Evolutionary conservation across 2,329 filamentous ascomycete genomes (phyloP), one percentile per base, ranked within the genome.

Genomic region (Rosellinia necatrix): DNA sequence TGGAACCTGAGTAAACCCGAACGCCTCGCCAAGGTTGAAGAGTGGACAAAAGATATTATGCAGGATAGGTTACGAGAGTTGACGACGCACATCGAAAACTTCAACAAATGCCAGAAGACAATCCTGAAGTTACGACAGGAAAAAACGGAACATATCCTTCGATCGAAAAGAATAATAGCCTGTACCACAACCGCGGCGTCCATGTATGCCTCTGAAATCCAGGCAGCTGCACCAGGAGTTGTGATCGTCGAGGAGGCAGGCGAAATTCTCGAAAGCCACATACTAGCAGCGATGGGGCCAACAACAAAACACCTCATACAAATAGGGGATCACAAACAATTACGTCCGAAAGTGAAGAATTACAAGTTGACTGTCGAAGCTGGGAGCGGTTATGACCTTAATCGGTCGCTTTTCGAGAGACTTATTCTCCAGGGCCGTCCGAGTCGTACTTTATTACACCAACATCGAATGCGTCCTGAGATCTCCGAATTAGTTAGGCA

Each of bases 241-340:
- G 70, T 90, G 1, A 66, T 92, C 0, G 81, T 90, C 0, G 88
- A 91, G 67, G 88, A 91, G 69, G 88, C 87, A 0, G 88, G 87
- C 1, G 88, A 91, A 60, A 88, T 91, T 3, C 74, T 90, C 0
- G 88, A 91, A 67, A 78, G 79, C 1, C 88, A 91, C 61, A 75
- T 88, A 1, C 69, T 91, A 0, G 81, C 87, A 0, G 81, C 88
- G 0, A 64, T 91, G 53, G 55, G 55, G 7, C 59, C 64, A 10
- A 56, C 57, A 1, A 43, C 58, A 1, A 61, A 63, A 37, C 86
- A 91, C 34, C 67, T 90, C 1, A 79, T 91, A 0, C 68, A 89
- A 2, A 91, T 91, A 13, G 88, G 89, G 0, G 89, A 91, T 49
- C 87, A 91, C 66, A 81, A 87, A 50, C 89, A 91, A 59, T 77